Evolutionary conservation across 129 eudicot species (phyloP), one percentile per base, ranked within the genome.

Genomic region (Helianthus annuus): DNA sequence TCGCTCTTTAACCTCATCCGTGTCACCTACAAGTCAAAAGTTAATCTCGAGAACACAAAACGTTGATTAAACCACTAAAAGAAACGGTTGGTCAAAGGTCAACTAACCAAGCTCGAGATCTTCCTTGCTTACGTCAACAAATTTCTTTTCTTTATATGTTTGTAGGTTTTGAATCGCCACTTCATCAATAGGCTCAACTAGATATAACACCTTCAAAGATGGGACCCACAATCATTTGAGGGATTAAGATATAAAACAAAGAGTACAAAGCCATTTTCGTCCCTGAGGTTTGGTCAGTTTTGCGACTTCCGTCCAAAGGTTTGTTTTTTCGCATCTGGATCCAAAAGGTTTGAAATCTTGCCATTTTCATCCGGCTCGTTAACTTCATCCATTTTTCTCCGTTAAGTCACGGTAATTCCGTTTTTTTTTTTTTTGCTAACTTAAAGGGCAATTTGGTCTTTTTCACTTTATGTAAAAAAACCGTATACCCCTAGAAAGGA

Each of bases 111-210:
- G 96, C 85, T 95, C 99, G 64, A 95, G 80, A 71, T 94, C 99
- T 79, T 94, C 99, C 85, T 94, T 94, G 96, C 99, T 94, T 55
- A 94, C 90, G 79, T 94, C 99, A 48, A 94, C 99, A 78, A 94
- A 94, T 58, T 94, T 94, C 85, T 94, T 94, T 64, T 94, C 96
- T 68, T 94, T 94, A 69, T 90, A 94, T 0, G 97, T 90, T 49
- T 94, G 96, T 53, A 90, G 80, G 64, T 94, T 94, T 84, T 90
- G 97, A 79, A 94, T 86, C 0, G 97, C 97, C 71, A 90, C 96
- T 77, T 94, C 99, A 80, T 95, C 99, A 51, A 95, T 95, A 32
- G 99, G 99, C 72, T 95, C 97, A 42, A 95, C 79, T 56, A 95
- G 66, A 82, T 85, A 94, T 11, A 94, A 69, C 22, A 92, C 97